These are phyloP conservation scores for Chaetomium sp. DNA, from an alignment of 2,329 filamentous ascomycete genomes.

Conservation along the genomic window DNA sequence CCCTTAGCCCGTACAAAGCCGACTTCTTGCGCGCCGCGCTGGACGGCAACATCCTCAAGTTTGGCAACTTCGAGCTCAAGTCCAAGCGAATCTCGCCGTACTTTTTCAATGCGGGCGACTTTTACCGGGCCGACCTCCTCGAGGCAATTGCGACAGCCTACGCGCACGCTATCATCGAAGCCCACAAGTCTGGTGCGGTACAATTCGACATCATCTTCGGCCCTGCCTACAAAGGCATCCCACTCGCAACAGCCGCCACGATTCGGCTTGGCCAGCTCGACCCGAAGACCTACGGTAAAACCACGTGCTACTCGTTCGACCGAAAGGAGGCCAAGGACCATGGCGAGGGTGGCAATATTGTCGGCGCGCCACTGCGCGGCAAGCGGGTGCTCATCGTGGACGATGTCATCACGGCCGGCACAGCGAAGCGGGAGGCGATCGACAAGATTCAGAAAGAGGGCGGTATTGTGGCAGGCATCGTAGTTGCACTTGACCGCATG, in stretches of 20 bases:
- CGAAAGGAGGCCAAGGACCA: constrained; percentile 95
- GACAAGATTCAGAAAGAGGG: constrained; percentile 82
- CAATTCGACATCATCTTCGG: constrained; percentile 83
- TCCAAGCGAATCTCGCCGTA: constrained; percentile 88
- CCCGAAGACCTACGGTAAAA: constrained; percentile 54
- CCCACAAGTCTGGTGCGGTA: constrained; percentile 35
- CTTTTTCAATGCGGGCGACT: constrained; percentile 94
- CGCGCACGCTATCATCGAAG: constrained; percentile 56
- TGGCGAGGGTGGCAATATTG: constrained; percentile 88
- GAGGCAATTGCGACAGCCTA: constrained; percentile 75
- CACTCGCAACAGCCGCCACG: constrained; percentile 71
- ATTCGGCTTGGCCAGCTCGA: constrained; percentile 69
- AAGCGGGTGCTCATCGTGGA: constrained; percentile 87
- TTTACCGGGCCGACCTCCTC: constrained; percentile 75
- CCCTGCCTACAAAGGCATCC: constrained; percentile 95
- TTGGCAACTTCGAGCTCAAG: constrained; percentile 84
- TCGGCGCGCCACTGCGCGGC: constrained; percentile 77
- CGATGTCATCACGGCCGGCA: constrained; percentile 94
- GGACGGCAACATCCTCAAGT: constrained; percentile 64
- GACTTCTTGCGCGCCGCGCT: constrained; percentile 66
- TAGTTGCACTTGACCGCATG: constrained; percentile 81
- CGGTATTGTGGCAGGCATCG: constrained; percentile 76
- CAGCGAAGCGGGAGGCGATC: constrained; percentile 87
- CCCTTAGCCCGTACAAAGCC: constrained; percentile 60
- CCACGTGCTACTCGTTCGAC: constrained; percentile 82